Conservation (phyloP, 2,329 filamentous ascomycete species). For the Apiospora phragmitis region DNA sequence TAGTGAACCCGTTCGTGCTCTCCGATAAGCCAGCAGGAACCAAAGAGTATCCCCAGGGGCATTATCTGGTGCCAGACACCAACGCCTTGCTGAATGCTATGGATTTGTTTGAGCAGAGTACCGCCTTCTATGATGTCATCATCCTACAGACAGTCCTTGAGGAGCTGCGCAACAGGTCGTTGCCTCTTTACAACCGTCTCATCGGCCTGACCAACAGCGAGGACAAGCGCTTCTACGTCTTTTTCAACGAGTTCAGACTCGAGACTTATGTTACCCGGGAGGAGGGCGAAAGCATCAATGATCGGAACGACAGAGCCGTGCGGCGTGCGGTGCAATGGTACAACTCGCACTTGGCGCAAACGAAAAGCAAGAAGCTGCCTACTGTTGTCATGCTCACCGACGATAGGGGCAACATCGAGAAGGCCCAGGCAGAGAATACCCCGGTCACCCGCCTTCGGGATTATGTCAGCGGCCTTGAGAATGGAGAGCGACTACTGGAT, state of each 20-base stretch:
- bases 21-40: conserved; percentile 87
- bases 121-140: conserved; percentile 94
- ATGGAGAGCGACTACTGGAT: conserved; percentile 82
- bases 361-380: conserved; percentile 63
- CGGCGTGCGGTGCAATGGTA: conserved; percentile 90
- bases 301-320: conserved; percentile 92
- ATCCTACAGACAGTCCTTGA: conserved; percentile 95
- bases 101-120: conserved; percentile 92
- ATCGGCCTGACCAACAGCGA: conserved; percentile 91
- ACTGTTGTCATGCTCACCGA: conserved; percentile 92
- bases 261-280: conserved; percentile 84
- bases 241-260: conserved; percentile 96
- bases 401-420: conserved; percentile 82
- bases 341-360: conserved; percentile 71
- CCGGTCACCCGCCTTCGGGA: conserved; percentile 67
- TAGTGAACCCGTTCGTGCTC: conserved; percentile 81
- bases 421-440: conserved; percentile 76
- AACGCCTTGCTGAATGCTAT: conserved; percentile 95
- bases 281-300: conserved; percentile 85
- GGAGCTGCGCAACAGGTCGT: conserved; percentile 88
- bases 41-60: conserved; percentile 77
- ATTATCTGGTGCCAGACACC: conserved; percentile 94
- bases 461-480: conserved; percentile 82
- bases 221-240: conserved; percentile 96
- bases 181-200: conserved; percentile 92